These are phyloP conservation scores for Scheffersomyces lignosus DNA, from an alignment of 805 yeast species.

Conservation along the genomic window DNA sequence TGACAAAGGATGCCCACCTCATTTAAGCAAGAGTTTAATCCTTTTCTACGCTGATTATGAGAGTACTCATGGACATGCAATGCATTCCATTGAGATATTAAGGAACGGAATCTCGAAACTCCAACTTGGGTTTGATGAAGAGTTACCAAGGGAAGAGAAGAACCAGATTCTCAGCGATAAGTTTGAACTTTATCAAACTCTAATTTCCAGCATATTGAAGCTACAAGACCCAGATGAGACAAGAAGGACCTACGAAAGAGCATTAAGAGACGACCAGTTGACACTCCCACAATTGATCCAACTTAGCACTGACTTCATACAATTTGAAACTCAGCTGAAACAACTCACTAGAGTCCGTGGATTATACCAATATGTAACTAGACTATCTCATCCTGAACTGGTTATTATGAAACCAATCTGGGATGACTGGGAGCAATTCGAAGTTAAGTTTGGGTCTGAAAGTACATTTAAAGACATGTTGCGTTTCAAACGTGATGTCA, in stretches of 20 bases:
- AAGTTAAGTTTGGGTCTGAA: conserved; percentile 69
- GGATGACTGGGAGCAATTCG: conserved; percentile 75
- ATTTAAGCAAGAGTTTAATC: conserved; percentile 49
- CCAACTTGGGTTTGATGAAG: conserved; percentile 2
- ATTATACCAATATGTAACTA: conserved; percentile 45
- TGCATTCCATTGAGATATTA: conserved; percentile 41
- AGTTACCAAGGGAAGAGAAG: conserved; percentile 8
- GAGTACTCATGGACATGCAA: conserved; percentile 49
- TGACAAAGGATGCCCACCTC: conserved; percentile 39
- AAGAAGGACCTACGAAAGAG: conserved; percentile 44
- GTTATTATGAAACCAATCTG: conserved; percentile 37
- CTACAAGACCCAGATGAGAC: conserved; percentile 15
- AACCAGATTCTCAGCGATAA: conserved; percentile 22
- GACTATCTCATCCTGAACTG: conserved; percentile 21
- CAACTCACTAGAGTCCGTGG: conserved; percentile 65
- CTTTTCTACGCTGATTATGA: conserved; percentile 65
- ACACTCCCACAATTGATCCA: conserved; percentile 42
- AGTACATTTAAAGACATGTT: conserved; percentile 73
- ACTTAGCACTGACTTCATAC: conserved; percentile 55
- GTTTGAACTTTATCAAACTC: conserved; percentile 17
- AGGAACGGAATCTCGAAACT: conserved; percentile 15
- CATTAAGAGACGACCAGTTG: conserved; percentile 41
- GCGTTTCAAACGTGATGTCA: conserved; percentile 50
- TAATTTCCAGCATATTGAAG: conserved; percentile 7
- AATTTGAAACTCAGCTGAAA: conserved; percentile 51